Conservation (phyloP, 345 rosid species). For the Murraya koenigii region DNA sequence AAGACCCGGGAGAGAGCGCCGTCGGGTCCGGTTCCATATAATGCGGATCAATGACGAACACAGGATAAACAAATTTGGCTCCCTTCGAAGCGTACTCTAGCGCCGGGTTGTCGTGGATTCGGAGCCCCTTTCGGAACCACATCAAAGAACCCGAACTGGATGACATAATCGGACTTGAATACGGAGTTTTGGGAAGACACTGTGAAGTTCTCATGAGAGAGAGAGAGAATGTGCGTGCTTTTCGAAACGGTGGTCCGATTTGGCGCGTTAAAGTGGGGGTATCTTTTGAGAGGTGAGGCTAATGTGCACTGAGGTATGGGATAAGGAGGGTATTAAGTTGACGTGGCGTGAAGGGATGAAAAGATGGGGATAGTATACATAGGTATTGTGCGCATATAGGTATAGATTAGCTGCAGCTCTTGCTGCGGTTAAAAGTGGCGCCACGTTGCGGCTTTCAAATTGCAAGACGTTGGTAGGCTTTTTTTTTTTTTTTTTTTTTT, state of each 20-base stretch:
- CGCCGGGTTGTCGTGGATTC: constrained; percentile 95
- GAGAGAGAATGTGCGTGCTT: not conserved
- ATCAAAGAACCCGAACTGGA: constrained; percentile 56
- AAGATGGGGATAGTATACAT: not conserved
- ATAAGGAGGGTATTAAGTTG: not conserved
- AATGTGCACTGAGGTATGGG: constrained; percentile 7
- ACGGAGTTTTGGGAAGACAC: not conserved
- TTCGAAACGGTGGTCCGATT: not conserved
- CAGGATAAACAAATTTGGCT: constrained; percentile 55
- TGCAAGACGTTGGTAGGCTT: not conserved
- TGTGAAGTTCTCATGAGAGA: constrained; percentile 12
- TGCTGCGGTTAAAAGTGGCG: constrained; percentile 21
- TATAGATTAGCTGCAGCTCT: not conserved
- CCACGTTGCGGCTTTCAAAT: constrained; percentile 28
- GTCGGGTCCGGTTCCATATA: constrained; percentile 74
- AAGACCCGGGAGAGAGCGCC: constrained; percentile 72
- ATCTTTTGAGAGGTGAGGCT: not conserved
- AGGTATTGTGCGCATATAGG: not conserved
- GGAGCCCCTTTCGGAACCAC: constrained; percentile 95
- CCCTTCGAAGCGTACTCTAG: constrained; percentile 58
- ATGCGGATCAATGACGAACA: constrained; percentile 84
- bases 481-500: too few species aligned
- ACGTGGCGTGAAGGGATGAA: not conserved
- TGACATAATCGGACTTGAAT: constrained; percentile 34
- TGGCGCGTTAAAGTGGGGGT: not conserved